These are phyloP conservation scores for Quercus lobata DNA, from an alignment of 331 rosid genomes.

Conservation along the genomic window DNA sequence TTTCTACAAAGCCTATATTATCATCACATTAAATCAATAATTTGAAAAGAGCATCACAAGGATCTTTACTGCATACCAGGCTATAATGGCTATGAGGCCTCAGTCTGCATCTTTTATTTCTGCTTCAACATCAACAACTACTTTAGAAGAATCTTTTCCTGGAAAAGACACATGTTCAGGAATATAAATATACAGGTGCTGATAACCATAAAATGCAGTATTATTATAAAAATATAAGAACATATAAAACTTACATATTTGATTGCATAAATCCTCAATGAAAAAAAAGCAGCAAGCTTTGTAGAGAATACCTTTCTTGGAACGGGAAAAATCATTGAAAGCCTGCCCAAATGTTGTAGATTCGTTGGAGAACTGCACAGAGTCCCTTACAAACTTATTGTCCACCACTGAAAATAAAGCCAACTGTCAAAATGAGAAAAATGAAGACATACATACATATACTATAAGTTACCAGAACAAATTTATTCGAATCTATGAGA, in stretches of 20 bases:
- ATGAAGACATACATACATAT: neutral
- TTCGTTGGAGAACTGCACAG: constrained; percentile 74
- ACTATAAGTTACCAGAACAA: neutral
- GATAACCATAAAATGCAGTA: neutral
- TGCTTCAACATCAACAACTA: constrained; percentile 86
- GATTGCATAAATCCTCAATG: neutral
- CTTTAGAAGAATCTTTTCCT: constrained; percentile 60
- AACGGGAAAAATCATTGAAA: constrained; percentile 53
- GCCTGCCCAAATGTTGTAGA: constrained; percentile 84
- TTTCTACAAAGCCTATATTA: neutral
- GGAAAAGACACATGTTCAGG: constrained; percentile 9
- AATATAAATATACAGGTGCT: neutral
- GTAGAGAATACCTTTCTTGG: constrained; percentile 58
- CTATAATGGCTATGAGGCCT: constrained; percentile 19
- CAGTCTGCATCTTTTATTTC: constrained; percentile 87
- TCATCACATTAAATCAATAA: neutral
- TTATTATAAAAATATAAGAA: too few species aligned
- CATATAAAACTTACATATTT: neutral
- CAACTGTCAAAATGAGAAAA: constrained; percentile 20
- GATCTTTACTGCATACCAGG: constrained; percentile 18
- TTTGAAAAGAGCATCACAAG: neutral
- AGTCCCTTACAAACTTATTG: constrained; percentile 79
- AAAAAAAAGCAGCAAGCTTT: neutral
- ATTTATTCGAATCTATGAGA: neutral
- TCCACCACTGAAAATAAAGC: constrained; percentile 57